A percentile compares a stretch with the other conserved stretches of the same genome.
phyloP scores from a whole-genome alignment of 805 yeast genomes.

The Kluyveromyces nonfermentans region DNA sequence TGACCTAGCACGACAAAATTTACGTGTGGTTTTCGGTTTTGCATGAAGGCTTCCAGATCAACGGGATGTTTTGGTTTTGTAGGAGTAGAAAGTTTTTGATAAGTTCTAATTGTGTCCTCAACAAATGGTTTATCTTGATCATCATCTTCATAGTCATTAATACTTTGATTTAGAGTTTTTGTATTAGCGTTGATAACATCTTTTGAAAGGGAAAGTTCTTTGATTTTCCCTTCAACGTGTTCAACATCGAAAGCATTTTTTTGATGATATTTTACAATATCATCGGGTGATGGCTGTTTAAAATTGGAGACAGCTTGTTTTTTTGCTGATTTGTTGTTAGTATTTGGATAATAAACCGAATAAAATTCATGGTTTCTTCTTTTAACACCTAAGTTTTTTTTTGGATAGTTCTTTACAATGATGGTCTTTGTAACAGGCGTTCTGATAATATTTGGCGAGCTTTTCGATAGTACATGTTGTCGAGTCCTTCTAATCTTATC shows the following conservation, averaged over 20 bases:
- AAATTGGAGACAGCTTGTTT: conserved; percentile 42
- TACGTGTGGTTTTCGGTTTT: conserved; percentile 88
- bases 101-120: conserved; percentile 14
- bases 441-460: background rate
- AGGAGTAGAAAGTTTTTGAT: conserved; percentile 21
- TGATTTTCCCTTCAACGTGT: conserved; percentile 15
- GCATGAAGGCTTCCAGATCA: conserved; percentile 66
- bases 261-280: conserved; percentile 53
- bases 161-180: conserved; percentile 17
- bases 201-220: conserved; percentile 6
- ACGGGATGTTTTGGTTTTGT: conserved; percentile 34
- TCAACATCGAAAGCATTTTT: conserved; percentile 33
- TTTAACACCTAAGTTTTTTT: conserved; percentile 6
- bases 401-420: background rate
- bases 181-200: conserved; percentile 28
- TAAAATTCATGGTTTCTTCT: conserved; percentile 23
- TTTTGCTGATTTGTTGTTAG: conserved; percentile 35
- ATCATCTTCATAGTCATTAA: conserved; percentile 21
- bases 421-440: background rate
- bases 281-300: conserved; percentile 75
- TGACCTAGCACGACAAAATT: conserved; percentile 98
- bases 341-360: conserved; percentile 29
- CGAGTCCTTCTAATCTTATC: background rate
- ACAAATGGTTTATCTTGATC: conserved; percentile 14
- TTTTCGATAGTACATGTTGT: background rate